phyloP scores from a whole-genome alignment of 1,139 yeast species.

The Taphrina pruni region DNA sequence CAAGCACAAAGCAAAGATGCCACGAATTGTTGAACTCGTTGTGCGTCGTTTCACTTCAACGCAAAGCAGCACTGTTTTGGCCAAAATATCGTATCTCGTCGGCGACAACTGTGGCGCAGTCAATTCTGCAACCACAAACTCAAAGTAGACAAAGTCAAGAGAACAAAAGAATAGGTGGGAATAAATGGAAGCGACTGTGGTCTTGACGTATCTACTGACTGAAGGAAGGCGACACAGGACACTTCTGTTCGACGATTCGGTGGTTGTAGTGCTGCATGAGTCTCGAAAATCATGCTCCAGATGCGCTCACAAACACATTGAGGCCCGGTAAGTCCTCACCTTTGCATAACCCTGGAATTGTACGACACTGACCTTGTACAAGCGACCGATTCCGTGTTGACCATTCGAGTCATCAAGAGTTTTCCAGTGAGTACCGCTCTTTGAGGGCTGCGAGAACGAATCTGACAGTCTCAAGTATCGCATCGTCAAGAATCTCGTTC shows the following conservation, averaged over 20 bases:
- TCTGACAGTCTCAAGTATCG: constrained; percentile 57
- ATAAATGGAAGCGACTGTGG: no score
- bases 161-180: no score
- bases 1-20: background rate
- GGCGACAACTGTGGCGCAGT: constrained; percentile 7
- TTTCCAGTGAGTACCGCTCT: constrained; percentile 58
- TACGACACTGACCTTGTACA: background rate
- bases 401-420: constrained; percentile 85
- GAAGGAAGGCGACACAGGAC: no score
- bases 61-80: background rate
- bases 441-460: background rate
- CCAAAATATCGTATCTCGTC: constrained; percentile 8
- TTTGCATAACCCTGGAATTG: background rate
- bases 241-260: no score
- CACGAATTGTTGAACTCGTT: background rate
- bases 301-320: constrained; percentile 25
- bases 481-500: constrained; percentile 80
- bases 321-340: background rate
- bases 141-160: no score
- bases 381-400: constrained; percentile 70
- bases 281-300: constrained; percentile 1
- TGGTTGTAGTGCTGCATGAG: background rate
- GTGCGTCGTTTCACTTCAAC: background rate
- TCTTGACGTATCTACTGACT: no score
- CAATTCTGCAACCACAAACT: background rate